phyloP scores from a whole-genome alignment of 2,329 filamentous ascomycete species.

The Colletotrichum sp. region DNA sequence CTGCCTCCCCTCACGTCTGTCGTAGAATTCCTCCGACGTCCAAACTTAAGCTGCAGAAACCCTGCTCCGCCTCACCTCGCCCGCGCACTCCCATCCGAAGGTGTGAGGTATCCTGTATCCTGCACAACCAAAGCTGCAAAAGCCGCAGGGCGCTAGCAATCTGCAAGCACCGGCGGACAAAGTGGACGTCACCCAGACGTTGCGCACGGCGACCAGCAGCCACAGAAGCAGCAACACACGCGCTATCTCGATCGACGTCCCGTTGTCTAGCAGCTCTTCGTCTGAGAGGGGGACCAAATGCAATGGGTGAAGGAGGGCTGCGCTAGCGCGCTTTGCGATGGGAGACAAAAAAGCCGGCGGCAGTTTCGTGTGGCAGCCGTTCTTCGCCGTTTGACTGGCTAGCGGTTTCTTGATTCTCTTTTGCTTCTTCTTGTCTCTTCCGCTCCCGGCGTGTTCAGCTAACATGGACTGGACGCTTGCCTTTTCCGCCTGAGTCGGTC shows the following conservation, averaged over 20 bases:
- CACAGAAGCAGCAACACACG: background rate
- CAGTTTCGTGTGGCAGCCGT: conserved; percentile 15
- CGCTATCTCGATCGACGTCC: conserved; percentile 7
- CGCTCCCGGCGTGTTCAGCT: background rate
- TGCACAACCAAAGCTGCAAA: background rate
- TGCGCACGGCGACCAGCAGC: conserved; percentile 19
- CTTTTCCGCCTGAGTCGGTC: background rate
- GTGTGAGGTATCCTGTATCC: background rate
- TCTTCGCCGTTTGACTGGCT: conserved; percentile 9
- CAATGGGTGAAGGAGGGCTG: background rate
- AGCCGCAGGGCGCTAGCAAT: background rate
- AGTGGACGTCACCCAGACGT: conserved; percentile 5
- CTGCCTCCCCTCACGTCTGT: background rate
- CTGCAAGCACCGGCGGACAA: background rate
- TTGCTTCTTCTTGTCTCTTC: background rate
- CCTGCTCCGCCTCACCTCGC: background rate
- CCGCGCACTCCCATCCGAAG: background rate
- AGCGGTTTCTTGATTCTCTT: background rate
- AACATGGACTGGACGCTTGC: background rate
- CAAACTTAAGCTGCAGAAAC: background rate
- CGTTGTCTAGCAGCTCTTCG: background rate
- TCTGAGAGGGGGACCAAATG: background rate
- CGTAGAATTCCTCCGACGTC: background rate
- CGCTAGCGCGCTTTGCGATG: background rate
- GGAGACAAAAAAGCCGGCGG: background rate